A percentile compares a stretch with the other conserved stretches of the same genome.
Evolutionary conservation across 2,329 filamentous ascomycete genomes (phyloP).

Genomic region (Microcyclospora tardicrescens): DNA sequence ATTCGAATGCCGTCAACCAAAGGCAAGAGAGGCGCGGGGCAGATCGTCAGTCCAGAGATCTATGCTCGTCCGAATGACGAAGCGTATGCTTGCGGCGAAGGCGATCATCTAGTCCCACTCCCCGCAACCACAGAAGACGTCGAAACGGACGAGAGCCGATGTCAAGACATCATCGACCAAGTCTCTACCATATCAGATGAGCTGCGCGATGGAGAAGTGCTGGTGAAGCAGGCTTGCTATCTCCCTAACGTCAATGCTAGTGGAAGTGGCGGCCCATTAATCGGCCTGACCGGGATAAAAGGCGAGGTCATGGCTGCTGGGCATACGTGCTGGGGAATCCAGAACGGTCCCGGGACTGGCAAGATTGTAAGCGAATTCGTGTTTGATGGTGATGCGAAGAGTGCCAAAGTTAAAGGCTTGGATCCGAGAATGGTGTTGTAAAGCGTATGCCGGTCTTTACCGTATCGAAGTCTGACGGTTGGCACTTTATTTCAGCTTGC

Average conservation of each 20-base stretch:
- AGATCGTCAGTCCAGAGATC: slow-evolving; percentile 73
- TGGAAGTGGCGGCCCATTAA: slow-evolving; percentile 54
- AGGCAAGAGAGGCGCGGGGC: slow-evolving; percentile 36
- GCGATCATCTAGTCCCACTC: slow-evolving; percentile 61
- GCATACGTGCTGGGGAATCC: slow-evolving; percentile 97
- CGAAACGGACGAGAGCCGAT: slow-evolving; percentile 58
- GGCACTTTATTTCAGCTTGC: too few relatives aligned
- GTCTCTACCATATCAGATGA: slow-evolving; percentile 46
- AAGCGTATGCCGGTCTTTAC: background rate
- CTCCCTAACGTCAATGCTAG: slow-evolving; percentile 57
- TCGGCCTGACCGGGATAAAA: slow-evolving; percentile 60
- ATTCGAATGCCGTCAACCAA: slow-evolving; percentile 52
- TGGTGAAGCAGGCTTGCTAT: slow-evolving; percentile 80
- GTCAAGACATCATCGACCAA: slow-evolving; percentile 76
- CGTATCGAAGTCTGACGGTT: too few relatives aligned
- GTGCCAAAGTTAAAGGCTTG: slow-evolving; percentile 29
- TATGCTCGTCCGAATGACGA: slow-evolving; percentile 82
- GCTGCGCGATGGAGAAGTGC: slow-evolving; percentile 41
- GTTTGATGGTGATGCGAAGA: slow-evolving; percentile 31
- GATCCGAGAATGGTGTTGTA: slow-evolving; percentile 23
- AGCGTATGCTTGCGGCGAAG: slow-evolving; percentile 89
- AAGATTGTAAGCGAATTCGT: slow-evolving; percentile 35
- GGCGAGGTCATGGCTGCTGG: slow-evolving; percentile 75
- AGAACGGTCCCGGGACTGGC: slow-evolving; percentile 76
- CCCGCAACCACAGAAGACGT: slow-evolving; percentile 67